phyloP scores from a whole-genome alignment of 208 protist genomes.

The Acanthamoeba rhysodes region DNA sequence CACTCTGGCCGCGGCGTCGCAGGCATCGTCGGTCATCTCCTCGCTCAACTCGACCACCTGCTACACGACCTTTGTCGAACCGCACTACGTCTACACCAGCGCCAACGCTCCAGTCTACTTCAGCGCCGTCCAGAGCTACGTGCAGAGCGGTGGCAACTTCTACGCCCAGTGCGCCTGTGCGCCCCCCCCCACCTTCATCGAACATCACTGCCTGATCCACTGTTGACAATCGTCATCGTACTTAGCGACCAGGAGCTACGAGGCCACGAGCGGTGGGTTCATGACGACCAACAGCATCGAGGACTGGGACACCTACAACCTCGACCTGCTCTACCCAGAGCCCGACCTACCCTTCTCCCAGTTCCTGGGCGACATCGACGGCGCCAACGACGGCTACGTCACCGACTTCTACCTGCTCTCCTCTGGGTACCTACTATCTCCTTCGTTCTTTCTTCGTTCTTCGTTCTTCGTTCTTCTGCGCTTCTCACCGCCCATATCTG shows the following conservation, averaged over 20 bases:
- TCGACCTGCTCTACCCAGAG: neutral
- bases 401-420: neutral
- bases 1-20: neutral
- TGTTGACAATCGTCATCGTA: neutral
- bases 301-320: neutral
- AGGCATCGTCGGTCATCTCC: neutral
- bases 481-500: no score
- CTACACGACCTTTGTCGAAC: neutral
- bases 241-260: neutral
- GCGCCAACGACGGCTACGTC: neutral
- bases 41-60: neutral
- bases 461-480: no score
- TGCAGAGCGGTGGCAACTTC: constrained; percentile 7
- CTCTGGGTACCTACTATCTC: neutral
- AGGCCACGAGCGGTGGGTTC: neutral
- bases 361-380: constrained; percentile 41
- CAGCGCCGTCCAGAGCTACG: neutral
- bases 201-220: no score
- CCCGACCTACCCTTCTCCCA: constrained; percentile 13
- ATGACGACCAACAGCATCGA: neutral
- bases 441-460: no score
- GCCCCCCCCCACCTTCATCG: neutral
- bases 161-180: neutral
- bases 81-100: neutral
- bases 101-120: neutral